phyloP scores from a whole-genome alignment of 2,329 filamentous ascomycete species.

The Aspergillus sp. region DNA sequence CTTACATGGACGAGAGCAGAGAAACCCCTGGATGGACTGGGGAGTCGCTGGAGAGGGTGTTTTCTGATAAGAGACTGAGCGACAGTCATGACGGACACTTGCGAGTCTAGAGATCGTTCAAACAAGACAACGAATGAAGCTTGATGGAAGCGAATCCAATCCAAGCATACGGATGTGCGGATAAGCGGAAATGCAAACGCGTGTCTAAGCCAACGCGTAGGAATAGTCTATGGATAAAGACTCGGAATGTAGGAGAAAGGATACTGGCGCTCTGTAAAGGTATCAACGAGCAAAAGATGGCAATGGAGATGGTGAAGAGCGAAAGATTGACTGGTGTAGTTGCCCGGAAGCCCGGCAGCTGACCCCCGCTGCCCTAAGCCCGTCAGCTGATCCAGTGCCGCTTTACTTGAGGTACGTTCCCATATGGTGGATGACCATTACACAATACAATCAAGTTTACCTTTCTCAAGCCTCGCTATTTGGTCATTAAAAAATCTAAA shows the following conservation, averaged over 20 bases:
- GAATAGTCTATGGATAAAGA: too few relatives aligned
- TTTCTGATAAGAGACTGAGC: conserved; percentile 22
- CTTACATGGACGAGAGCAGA: conserved; percentile 49
- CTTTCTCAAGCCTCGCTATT: not conserved
- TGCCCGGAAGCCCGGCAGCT: not conserved
- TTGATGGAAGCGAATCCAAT: not conserved
- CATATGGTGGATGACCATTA: too few relatives aligned
- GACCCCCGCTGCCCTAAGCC: not conserved
- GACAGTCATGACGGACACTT: conserved; percentile 5
- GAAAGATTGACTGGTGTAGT: not conserved
- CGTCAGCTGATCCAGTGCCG: not conserved
- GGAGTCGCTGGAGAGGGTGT: conserved; percentile 45
- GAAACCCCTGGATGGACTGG: conserved; percentile 42
- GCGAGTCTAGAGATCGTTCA: not conserved
- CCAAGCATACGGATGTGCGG: too few relatives aligned
- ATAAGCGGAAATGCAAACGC: too few relatives aligned
- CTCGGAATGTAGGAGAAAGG: too few relatives aligned
- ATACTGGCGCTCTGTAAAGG: too few relatives aligned
- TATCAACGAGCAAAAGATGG: not conserved
- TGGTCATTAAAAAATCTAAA: too few relatives aligned
- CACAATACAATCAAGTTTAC: too few relatives aligned
- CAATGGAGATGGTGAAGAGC: not conserved
- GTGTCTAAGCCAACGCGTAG: too few relatives aligned
- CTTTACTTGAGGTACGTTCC: too few relatives aligned
- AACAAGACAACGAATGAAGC: not conserved